These are phyloP conservation scores for Rhizopus delemar DNA, from an alignment of 371 early-diverging fungal genomes.

Conservation along the genomic window DNA sequence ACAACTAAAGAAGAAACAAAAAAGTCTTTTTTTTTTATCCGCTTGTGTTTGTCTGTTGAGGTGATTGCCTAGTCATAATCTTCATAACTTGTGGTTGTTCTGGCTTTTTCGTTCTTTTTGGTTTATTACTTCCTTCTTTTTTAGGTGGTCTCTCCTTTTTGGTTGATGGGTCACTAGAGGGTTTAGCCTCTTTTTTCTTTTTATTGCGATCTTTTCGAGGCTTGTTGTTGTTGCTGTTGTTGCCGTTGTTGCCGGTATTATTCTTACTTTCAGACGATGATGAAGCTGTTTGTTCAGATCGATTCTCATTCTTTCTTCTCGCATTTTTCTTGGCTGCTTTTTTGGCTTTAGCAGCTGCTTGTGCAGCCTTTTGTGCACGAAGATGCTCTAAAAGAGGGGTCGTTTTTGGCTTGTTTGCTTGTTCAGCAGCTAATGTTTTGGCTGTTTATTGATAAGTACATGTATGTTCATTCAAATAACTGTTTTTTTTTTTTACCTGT, in stretches of 20 bases:
- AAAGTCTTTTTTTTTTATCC: background rate
- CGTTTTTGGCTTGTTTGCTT: slow-evolving; percentile 55
- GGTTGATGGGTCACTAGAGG: slow-evolving; percentile 8
- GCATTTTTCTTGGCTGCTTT: slow-evolving; percentile 45
- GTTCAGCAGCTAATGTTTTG: slow-evolving; percentile 47
- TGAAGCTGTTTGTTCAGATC: slow-evolving; percentile 5
- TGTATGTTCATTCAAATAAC: background rate
- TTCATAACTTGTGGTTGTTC: slow-evolving; percentile 27
- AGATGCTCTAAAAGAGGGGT: slow-evolving; percentile 79
- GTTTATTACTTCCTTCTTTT: slow-evolving; percentile 10
- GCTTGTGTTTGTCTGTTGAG: slow-evolving; percentile 22
- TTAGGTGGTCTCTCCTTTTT: slow-evolving; percentile 3
- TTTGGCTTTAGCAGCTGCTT: slow-evolving; percentile 55
- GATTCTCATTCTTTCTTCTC: slow-evolving; percentile 38
- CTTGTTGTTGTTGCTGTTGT: slow-evolving; percentile 3
- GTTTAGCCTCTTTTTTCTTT: slow-evolving; percentile 22
- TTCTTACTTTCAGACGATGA: background rate
- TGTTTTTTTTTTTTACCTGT: slow-evolving; percentile 36
- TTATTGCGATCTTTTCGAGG: slow-evolving; percentile 16
- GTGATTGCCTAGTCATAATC: slow-evolving; percentile 33
- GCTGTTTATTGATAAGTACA: slow-evolving; percentile 19
- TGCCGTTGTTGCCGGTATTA: background rate
- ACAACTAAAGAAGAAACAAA: background rate
- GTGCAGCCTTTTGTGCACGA: slow-evolving; percentile 75
- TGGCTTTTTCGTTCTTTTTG: slow-evolving; percentile 18